Percentiles rank a stretch among this genome's conserved stretches.
These are phyloP conservation scores for Teratosphaeria gauchensis DNA, from an alignment of 2,329 filamentous ascomycete species.

Conservation along the genomic window DNA sequence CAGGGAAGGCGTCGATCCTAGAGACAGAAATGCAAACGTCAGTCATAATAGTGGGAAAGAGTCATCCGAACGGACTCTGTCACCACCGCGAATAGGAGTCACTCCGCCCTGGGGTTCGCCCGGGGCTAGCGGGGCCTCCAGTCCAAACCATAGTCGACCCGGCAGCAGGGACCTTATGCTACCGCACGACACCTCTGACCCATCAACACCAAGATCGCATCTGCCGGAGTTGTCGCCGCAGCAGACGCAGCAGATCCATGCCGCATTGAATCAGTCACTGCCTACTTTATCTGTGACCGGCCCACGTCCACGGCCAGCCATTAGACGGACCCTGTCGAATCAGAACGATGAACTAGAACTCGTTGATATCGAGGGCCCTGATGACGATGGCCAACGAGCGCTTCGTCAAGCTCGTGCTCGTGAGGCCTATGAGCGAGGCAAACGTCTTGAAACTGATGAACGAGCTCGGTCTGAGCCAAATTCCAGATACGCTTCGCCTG, in stretches of 20 bases:
- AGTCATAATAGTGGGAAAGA: slow-evolving; percentile 4
- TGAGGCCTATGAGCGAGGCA: slow-evolving; percentile 27
- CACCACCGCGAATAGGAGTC: slow-evolving; percentile 8
- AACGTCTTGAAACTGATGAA: slow-evolving; percentile 23
- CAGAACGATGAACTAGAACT: slow-evolving; percentile 1
- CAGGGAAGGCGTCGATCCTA: slow-evolving; percentile 6
- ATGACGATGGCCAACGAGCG: slow-evolving; percentile 13
- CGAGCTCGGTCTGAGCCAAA: slow-evolving; percentile 18
- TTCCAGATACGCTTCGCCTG: slow-evolving; percentile 22
- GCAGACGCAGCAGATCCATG: slow-evolving; percentile 21
- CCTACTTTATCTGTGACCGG: slow-evolving; percentile 10
- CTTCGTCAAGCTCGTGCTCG: slow-evolving; percentile 16
- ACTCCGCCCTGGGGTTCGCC: slow-evolving; percentile 6
- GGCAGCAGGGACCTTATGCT: slow-evolving; percentile 8
- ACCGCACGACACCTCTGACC: slow-evolving; percentile 3
- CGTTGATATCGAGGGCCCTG: slow-evolving; percentile 14
- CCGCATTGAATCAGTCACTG: slow-evolving; percentile 15
- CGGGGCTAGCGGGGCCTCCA: slow-evolving; percentile 6
- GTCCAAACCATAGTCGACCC: slow-evolving; percentile 6
- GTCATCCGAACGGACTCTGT: background rate
- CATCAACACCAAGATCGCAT: slow-evolving; percentile 16
- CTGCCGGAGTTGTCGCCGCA: slow-evolving; percentile 22
- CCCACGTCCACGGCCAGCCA: slow-evolving; percentile 21
- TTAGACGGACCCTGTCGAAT: slow-evolving; percentile 13
- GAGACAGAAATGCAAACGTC: slow-evolving; percentile 3